These are phyloP conservation scores for Aurifilum marmelostoma DNA, from an alignment of 2,329 filamentous ascomycete species.

Conservation along the genomic window DNA sequence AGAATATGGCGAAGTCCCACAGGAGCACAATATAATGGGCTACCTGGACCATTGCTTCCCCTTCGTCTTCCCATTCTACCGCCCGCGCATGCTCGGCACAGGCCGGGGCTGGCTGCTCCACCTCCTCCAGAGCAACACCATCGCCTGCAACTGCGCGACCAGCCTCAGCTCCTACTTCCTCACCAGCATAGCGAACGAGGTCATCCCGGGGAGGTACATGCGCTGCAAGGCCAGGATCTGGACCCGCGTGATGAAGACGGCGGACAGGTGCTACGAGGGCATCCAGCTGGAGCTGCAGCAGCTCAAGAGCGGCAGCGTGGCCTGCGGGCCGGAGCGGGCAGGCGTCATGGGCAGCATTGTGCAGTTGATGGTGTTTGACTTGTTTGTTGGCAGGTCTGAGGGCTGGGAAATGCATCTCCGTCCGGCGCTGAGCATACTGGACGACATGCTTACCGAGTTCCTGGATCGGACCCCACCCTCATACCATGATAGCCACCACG, in stretches of 20 bases:
- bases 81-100: constrained; percentile 31
- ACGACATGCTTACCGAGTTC: background rate
- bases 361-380: constrained; percentile 48
- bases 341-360: constrained; percentile 45
- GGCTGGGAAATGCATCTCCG: constrained; percentile 49
- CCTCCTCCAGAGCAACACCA: constrained; percentile 33
- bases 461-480: background rate
- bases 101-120: constrained; percentile 25
- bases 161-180: constrained; percentile 34
- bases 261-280: background rate
- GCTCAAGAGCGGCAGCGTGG: background rate
- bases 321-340: constrained; percentile 34
- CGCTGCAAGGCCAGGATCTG: background rate
- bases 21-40: constrained; percentile 27
- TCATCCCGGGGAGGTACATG: background rate
- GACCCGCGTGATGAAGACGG: background rate
- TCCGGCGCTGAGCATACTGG: background rate
- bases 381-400: constrained; percentile 39
- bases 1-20: background rate
- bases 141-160: constrained; percentile 31
- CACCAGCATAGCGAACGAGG: background rate
- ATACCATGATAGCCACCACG: background rate
- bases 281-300: background rate
- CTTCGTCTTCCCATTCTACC: constrained; percentile 34
- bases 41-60: constrained; percentile 35